Conservation (phyloP, 108 stramenopile genomes). For the Schizochytrium sp. region DNA sequence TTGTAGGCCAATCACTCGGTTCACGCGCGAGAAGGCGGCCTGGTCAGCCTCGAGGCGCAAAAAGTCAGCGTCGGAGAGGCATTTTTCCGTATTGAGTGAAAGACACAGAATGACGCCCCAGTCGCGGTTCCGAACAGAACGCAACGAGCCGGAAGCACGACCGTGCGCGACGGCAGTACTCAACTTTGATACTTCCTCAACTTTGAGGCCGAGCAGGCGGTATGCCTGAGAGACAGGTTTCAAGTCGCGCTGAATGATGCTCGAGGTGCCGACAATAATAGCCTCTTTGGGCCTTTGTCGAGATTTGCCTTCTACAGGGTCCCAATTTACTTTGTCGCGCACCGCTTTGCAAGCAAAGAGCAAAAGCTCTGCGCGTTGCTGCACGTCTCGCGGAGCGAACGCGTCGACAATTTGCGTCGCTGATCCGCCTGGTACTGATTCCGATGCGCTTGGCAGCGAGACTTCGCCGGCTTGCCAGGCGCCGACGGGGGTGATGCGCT, state of each 20-base stretch:
- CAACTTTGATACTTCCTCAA: not conserved
- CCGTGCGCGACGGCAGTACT: not conserved
- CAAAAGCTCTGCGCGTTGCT: not conserved
- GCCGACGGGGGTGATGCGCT: not conserved
- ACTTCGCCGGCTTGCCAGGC: not conserved
- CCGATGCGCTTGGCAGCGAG: not conserved
- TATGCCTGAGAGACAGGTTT: not conserved
- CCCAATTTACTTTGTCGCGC: slow-evolving; percentile 10
- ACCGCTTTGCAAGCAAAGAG: not conserved
- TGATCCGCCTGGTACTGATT: too few species aligned
- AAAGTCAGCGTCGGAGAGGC: not conserved
- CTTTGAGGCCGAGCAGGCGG: not conserved
- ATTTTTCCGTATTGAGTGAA: not conserved
- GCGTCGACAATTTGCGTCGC: too few species aligned
- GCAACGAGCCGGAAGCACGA: not conserved
- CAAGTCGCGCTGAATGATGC: not conserved
- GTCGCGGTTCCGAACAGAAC: not conserved
- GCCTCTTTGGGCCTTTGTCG: not conserved
- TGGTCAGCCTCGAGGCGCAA: not conserved
- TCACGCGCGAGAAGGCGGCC: not conserved
- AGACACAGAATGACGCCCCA: slow-evolving; percentile 10
- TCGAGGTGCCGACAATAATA: not conserved
- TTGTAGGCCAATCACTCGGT: not conserved
- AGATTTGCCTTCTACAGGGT: not conserved
- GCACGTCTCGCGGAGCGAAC: not conserved